Percentiles rank a stretch among this genome's conserved stretches.
These are phyloP conservation scores for Citrus sinensis DNA, from an alignment of 345 rosid species.

Conservation along the genomic window DNA sequence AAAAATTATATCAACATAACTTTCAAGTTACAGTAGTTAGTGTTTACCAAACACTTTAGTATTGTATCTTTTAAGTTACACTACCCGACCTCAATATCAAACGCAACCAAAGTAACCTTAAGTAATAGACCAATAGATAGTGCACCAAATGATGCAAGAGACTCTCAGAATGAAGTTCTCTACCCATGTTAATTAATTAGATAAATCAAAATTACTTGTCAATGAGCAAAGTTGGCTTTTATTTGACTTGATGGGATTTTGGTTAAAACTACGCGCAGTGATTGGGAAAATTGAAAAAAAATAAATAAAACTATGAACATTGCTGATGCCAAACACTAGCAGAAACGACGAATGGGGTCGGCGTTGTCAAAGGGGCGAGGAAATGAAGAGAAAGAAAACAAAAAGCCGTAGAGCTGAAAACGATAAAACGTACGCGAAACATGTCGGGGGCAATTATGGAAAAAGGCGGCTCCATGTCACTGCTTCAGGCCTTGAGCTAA, in stretches of 20 bases:
- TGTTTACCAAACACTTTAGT: fast-evolving
- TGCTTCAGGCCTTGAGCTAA: background rate
- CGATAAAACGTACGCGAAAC: background rate
- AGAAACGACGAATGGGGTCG: background rate
- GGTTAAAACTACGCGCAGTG: no score
- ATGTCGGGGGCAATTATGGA: background rate
- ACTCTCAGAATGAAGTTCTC: no score
- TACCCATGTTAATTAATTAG: no score
- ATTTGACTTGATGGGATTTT: background rate
- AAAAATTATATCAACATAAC: fast-evolving
- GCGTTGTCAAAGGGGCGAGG: no score
- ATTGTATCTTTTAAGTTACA: fast-evolving
- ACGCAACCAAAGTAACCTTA: fast-evolving
- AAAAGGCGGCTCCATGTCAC: background rate
- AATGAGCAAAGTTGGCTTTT: background rate
- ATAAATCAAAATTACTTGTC: background rate
- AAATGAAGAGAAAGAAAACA: background rate
- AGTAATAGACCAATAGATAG: no score
- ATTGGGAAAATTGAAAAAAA: no score
- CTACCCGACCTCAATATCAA: fast-evolving
- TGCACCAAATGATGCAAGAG: no score
- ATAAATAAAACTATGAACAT: no score
- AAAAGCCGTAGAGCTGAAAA: background rate
- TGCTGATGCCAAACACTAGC: no score
- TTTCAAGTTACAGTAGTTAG: fast-evolving